These are phyloP conservation scores for Prunella vulgaris DNA, from an alignment of 257 asterid genomes.

Conservation along the genomic window DNA sequence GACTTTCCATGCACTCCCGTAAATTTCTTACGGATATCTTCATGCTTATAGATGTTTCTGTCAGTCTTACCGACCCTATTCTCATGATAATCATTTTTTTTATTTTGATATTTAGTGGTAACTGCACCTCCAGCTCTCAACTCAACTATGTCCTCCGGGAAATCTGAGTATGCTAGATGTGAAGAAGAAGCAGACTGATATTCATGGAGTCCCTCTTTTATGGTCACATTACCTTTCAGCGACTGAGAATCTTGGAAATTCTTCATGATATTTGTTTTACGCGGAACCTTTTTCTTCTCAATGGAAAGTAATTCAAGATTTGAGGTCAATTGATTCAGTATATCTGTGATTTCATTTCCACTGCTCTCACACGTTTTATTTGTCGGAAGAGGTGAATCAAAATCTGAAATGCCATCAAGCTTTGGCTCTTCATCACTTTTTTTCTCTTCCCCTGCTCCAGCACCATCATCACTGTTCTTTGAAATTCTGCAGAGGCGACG, in stretches of 20 bases:
- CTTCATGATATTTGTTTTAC: conserved; percentile 27
- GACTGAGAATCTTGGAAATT: conserved; percentile 27
- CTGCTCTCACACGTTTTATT: conserved; percentile 34
- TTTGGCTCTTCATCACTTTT: conserved; percentile 31
- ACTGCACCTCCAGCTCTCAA: conserved; percentile 27
- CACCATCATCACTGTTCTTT: conserved; percentile 21
- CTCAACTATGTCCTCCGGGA: conserved; percentile 27
- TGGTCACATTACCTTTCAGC: conserved; percentile 24
- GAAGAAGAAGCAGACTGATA: conserved; percentile 45
- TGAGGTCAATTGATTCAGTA: conserved; percentile 69
- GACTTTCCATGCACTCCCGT: conserved; percentile 27
- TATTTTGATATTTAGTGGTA: conserved; percentile 24
- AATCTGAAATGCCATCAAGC: conserved; percentile 41
- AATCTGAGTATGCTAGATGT: conserved; percentile 36
- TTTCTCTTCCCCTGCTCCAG: conserved; percentile 17
- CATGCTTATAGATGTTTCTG: conserved; percentile 21
- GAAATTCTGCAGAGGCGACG: conserved; percentile 79
- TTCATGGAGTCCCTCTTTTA: conserved; percentile 31
- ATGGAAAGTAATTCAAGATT: conserved; percentile 73
- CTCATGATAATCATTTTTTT: conserved; percentile 20
- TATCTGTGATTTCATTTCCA: conserved; percentile 69
- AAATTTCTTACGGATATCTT: conserved; percentile 27
- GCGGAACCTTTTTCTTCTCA: conserved; percentile 58
- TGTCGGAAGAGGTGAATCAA: conserved; percentile 49
- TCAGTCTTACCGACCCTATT: conserved; percentile 21